Evolutionary conservation across 352 stramenopile species (phyloP).

Genomic region (Globisporangium uncinulatum): DNA sequence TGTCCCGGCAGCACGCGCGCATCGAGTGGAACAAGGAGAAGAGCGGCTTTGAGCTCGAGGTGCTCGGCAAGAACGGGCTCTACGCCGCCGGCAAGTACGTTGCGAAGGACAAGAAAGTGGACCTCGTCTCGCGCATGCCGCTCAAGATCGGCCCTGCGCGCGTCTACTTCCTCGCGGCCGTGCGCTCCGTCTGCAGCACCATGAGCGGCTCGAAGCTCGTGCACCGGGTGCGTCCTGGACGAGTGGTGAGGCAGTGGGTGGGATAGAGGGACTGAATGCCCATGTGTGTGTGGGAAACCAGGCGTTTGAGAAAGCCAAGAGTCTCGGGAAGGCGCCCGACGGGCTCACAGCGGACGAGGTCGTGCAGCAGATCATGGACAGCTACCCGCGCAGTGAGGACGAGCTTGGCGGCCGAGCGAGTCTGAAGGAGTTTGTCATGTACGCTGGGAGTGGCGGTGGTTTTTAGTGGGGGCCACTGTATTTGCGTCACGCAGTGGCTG

Average conservation of each 20-base stretch:
- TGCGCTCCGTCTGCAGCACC: conserved; percentile 69
- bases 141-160: conserved; percentile 74
- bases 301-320: conserved; percentile 76
- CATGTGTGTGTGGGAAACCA: conserved; percentile 6
- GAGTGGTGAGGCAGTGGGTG: no score
- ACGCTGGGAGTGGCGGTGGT: conserved; percentile 9
- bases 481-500: neutral
- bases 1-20: conserved; percentile 66
- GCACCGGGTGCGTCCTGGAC: conserved; percentile 34
- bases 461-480: neutral
- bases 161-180: conserved; percentile 69
- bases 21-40: conserved; percentile 76
- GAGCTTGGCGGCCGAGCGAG: conserved; percentile 74
- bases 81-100: conserved; percentile 66
- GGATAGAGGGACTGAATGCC: neutral
- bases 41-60: conserved; percentile 70
- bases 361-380: conserved; percentile 66
- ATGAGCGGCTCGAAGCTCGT: conserved; percentile 83
- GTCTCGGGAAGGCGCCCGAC: conserved; percentile 17
- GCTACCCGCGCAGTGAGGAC: conserved; percentile 64
- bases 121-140: conserved; percentile 60
- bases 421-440: conserved; percentile 62
- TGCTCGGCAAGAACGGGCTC: conserved; percentile 80
- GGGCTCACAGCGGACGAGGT: conserved; percentile 58
- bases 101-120: conserved; percentile 65